Evolutionary conservation across 176 grass and related monocot genomes (phyloP), one percentile per base, ranked within the genome.

Genomic region (Alopecurus myosuroides): DNA sequence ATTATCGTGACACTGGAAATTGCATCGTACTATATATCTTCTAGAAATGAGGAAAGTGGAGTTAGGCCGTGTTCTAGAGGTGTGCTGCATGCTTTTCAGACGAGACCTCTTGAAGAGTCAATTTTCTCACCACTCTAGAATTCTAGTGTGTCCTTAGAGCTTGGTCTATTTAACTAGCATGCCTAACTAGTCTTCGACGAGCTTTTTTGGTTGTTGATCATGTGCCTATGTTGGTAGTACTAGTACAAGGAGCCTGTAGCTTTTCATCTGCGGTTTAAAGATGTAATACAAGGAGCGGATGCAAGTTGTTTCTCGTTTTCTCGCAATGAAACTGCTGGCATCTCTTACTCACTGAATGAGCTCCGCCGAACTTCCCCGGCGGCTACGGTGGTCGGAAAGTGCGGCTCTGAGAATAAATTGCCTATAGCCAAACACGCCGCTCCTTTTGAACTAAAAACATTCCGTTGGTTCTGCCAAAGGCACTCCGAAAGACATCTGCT

Each of bases 371-470:
- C 67, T 42, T 23, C 2, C 11, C 37, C 7, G 66, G 23, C 13
- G 69, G 40, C 23, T 46, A 26, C 7, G 40, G 3, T 74, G 14
- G 45, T 74, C 70, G 25, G 42, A 31, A 48, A 74, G 25, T 74
- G 42, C 70, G 70, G 70, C 70, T 7, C n/a, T 49, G 15, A 45
- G 42, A 45, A 45, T 45, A 45, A 13, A 45, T 45, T 45, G 11
- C 52, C 13, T 42, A 39, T 8, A 36, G 77, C 77, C 77, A 68
- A 88, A 84, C 82, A 81, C 81, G 44, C 68, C 15, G 18, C 28
- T 48, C 15, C 23, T 73, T 40, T 74, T 45, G 70, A 74, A 48
- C 18, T 0, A 9, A 45, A 48, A 45, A 73, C 14, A 73, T 30
- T 29, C 40, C 1, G 41, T 17, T 3, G 15, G 15, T 74, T 61